Evolutionary conservation across 2,329 filamentous ascomycete genomes (phyloP), one percentile per base, ranked within the genome.

Genomic region (Talaromyces pinophilus): DNA sequence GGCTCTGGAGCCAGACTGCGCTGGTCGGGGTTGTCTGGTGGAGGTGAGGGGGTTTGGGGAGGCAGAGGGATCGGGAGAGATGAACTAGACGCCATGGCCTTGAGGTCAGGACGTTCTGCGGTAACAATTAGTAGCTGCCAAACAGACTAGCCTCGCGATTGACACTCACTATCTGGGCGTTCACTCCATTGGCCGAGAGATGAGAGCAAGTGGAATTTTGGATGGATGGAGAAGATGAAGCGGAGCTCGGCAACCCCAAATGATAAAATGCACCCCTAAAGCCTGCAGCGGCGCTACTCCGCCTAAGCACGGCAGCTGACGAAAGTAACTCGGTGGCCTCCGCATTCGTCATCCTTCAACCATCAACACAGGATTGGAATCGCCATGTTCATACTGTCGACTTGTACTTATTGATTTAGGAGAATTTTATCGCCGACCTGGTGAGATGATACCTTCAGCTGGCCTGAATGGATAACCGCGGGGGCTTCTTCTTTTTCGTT

Each of bases 21-120:
- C 38, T 57, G 54, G 7, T 66, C 59, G 5, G 42, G 72, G 70
- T 83, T 81, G 70, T 86, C 84, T 72, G 85, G 82, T 69, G 87
- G 87, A 70, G 88, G 88, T 71, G 88, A 88, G 13, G 87, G 87
- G 38, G 88, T 89, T 71, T 86, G 83, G 65, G 88, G 87, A 68
- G 86, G 87, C 50, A 84, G 76, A 66, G 86, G 86, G 69, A 87
- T 82, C 62, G 86, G 84, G 69, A 87, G 81, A 70, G 81, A 11
- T 4, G 52, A 35, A 55, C n/a, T 81, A 67, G 86, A 83, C 69
- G 86, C 86, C 88, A 90, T 90, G 52, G 67, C 17, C 19, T 19
- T 10, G 22, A 38, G 38, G 10, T 62, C 33, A 54, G 22, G 25
- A 55, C 17, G 5, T 38, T 55, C 64, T 57, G 48, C 25, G 19